These are phyloP conservation scores for Raffaelea deltoideospora DNA, from an alignment of 2,329 filamentous ascomycete species.

Conservation along the genomic window DNA sequence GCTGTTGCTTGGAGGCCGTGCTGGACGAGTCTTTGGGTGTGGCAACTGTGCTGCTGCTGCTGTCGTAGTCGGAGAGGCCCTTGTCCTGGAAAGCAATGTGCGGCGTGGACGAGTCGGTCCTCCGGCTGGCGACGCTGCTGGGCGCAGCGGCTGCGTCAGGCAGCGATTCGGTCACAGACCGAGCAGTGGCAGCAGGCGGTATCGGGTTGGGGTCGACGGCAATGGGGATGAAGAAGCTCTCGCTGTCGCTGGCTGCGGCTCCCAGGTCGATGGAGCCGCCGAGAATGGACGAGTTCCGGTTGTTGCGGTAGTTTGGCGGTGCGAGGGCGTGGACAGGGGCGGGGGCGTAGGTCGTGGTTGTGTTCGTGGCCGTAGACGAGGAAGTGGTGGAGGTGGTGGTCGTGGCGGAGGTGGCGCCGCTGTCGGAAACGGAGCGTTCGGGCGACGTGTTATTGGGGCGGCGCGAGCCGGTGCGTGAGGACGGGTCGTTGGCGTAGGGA, in stretches of 20 bases:
- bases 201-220: conserved; percentile 56
- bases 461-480: conserved; percentile 37
- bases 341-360: too few relatives aligned
- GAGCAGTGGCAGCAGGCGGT: conserved; percentile 36
- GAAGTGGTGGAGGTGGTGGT: neutral
- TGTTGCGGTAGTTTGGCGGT: conserved; percentile 62
- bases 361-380: neutral
- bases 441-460: conserved; percentile 37
- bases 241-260: conserved; percentile 32
- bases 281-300: conserved; percentile 56
- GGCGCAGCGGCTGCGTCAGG: conserved; percentile 17
- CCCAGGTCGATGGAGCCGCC: conserved; percentile 19
- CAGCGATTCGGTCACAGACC: conserved; percentile 33
- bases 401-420: conserved; percentile 20
- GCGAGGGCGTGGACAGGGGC: conserved; percentile 34
- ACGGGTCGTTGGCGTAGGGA: conserved; percentile 34
- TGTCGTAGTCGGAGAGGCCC: conserved; percentile 46
- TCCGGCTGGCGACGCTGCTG: conserved; percentile 27
- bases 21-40: conserved; percentile 33
- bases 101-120: conserved; percentile 55
- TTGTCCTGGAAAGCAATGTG: conserved; percentile 89
- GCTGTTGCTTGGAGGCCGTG: neutral
- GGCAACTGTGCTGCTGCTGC: conserved; percentile 17
- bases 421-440: conserved; percentile 28
- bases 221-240: conserved; percentile 64